Evolutionary conservation across 148 eudicot species (phyloP), one percentile per base, ranked within the genome.

Genomic region (Pouteria glomerata): DNA sequence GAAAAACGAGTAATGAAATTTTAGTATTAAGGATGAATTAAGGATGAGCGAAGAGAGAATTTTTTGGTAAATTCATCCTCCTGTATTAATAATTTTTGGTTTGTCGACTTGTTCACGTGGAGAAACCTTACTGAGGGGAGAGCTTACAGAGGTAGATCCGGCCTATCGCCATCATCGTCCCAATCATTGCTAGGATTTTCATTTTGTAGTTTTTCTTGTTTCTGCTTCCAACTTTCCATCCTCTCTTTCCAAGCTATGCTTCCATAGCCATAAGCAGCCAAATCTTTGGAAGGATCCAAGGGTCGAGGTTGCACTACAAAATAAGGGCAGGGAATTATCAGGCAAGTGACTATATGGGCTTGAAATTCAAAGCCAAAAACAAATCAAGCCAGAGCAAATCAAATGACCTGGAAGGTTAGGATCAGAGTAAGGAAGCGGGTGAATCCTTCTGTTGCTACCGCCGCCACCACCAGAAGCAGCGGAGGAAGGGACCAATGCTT

Each of bases 211-310:
- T 69, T 71, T 27, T 71, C 74, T 59, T 73, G 76, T 42, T 63
- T 73, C 1, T 52, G 60, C 42, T 73, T 73, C 76, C 76, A 73
- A 51, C 26, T 73, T 27, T 73, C 61, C 76, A 73, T 73, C 37
- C 76, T 62, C 61, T 73, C 69, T 19, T 73, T 73, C 76, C 76
- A 73, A 35, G 76, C 76, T 33, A 73, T 21, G 37, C 76, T 73
- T 11, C 76, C 76, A 45, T 73, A 73, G 58, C 76, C 76, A 27
- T 73, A 73, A 34, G 69, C 76, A 48, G 69, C 68, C 59, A 73
- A 63, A 24, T 73, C 76, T 42, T 73, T 73, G 15, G 69, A 62
- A 73, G 76, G 69, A 52, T 73, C 76, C 76, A 73, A 18, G 23
- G 76, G 8, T 61, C 76, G 64, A 33, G 69, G 61, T 52, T 35